Base-by-base conservation (phyloP, 2,329 filamentous ascomycete genomes). In the Stagonosporopsis vannaccii region DNA sequence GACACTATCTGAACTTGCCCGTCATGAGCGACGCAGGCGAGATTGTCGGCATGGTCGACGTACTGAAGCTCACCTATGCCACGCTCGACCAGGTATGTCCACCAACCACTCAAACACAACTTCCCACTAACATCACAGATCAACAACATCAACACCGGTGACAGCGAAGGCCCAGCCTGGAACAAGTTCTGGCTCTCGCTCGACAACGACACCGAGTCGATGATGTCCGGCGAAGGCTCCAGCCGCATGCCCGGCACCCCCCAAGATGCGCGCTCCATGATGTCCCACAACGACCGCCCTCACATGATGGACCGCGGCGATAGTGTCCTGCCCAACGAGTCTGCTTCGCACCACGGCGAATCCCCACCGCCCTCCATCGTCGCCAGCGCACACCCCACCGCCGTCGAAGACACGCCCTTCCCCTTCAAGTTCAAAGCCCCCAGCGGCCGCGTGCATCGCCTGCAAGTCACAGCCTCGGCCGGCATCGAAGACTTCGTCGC, bases 151-250 rank as follows among this genome's bases (percentile, higher is more conserved):
- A 88, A 86, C 36, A 92, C 88, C 49, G 86, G 86, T 37, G 94
- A 97, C 73, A 92, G 87, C 67, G 95, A 99, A 78, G 95, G 95
- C 0, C 95, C 95, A 5, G 95, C 95, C 6, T 99, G 95, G 95
- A 98, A 97, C 82, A 99, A 98, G 78, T 99, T 99, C 81, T 99
- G 95, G 95, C 83, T 98, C 65, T 98, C 95, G 0, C 88, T 99
- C 68, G 87, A 98, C 76, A 87, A 96, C 68, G 94, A 97, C 75
- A 94, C 93, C 13, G 95, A 98, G 78, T 99, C 95, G 2, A 90
- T 97, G 84, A 88, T 98, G 77, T 99, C 95, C 57, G 95, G 93
- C 58, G 92, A 96, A 54, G 91, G 90, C 44, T 91, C 90, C 70
- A 88, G 89, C 70, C 89, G 91, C 67, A 81, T 68, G 74, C 87